Percentiles rank a stretch among this genome's conserved stretches.
phyloP scores from a whole-genome alignment of 1,284 basidiomycete species.

The Acaromyces ingoldii region DNA sequence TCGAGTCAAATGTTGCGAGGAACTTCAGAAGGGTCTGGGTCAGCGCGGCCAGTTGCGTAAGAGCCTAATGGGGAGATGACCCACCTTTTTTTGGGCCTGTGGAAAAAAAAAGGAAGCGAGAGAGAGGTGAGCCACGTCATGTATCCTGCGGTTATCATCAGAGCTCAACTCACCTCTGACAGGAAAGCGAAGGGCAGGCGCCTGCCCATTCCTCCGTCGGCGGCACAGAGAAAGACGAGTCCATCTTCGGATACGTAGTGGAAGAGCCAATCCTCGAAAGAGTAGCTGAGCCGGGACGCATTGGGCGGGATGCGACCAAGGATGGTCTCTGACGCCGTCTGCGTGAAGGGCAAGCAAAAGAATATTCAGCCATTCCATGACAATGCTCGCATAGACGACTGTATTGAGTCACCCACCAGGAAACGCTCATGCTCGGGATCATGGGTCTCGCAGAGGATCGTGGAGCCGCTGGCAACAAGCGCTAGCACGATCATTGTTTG shows the following conservation, averaged over 20 bases:
- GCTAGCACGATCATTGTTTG: slow-evolving; percentile 47
- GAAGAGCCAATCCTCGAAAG: slow-evolving; percentile 71
- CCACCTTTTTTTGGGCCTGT: slow-evolving; percentile 67
- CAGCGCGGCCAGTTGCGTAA: too few species aligned
- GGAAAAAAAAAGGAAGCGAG: too few species aligned
- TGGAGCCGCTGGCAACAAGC: slow-evolving; percentile 33
- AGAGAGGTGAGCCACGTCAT: too few species aligned
- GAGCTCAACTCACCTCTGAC: too few species aligned
- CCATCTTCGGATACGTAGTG: slow-evolving; percentile 67
- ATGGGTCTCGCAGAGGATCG: slow-evolving; percentile 38
- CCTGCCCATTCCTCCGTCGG: slow-evolving; percentile 67
- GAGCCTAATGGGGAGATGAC: too few species aligned
- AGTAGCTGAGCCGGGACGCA: slow-evolving; percentile 83
- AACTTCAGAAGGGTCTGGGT: too few species aligned
- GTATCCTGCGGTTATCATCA: too few species aligned
- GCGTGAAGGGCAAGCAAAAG: slow-evolving; percentile 7
- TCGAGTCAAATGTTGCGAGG: slow-evolving; percentile 16
- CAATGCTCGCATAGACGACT: too few species aligned
- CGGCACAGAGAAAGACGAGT: slow-evolving; percentile 83
- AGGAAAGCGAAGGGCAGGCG: slow-evolving; percentile 93
- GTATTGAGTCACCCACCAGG: slow-evolving; percentile 21
- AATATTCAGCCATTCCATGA: not conserved
- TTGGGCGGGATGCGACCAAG: slow-evolving; percentile 90
- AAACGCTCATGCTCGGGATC: slow-evolving; percentile 38
- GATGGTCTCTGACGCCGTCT: slow-evolving; percentile 77